Evolutionary conservation across 306 rosid genomes (phyloP), one percentile per base, ranked within the genome.

Genomic region (Trichosanthes truncata): DNA sequence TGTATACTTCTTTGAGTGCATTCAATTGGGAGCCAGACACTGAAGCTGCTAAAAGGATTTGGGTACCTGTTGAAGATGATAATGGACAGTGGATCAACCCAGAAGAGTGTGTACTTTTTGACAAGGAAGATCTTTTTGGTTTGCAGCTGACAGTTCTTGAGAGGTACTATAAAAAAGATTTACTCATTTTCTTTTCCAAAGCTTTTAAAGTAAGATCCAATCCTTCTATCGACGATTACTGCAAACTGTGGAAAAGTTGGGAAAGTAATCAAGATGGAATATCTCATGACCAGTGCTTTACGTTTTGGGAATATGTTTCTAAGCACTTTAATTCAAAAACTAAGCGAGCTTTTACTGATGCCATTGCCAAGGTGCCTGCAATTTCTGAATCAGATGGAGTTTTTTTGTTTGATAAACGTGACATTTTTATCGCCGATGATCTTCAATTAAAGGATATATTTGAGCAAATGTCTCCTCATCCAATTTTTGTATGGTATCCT

Each of bases 401-500:
- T 75, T 29, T 74, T 59, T 36, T 93, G 88, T 13, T 76, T 10
- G 73, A 86, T 79, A 91, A 87, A 83, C 17, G 12, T 0, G 91
- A 89, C 82, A 84, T 79, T 38, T 93, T 88, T 68, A 80, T 93
- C 74, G 88, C 90, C 14, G 96, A 93, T 71, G 93, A 89, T 46
- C 96, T 91, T 72, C 88, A 69, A 41, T 33, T 93, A 82, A 89
- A 86, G 86, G 87, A 84, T 49, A 86, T 93, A 63, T 93, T 91
- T 35, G 87, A 85, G 71, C 41, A 78, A 26, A 55, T 3, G 12
- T 80, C 78, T 71, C 56, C 76, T 46, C 83, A 53, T 59, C 78
- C 86, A 3, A 33, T 91, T n/a, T 91, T 93, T 81, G 97, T 90
- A 17, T 93, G 97, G 95, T 86, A 81, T 83, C 97, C 95, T 73